These are phyloP conservation scores for Kalmanozyma brasiliensis DNA, from an alignment of 1,284 basidiomycete genomes.

Conservation along the genomic window DNA sequence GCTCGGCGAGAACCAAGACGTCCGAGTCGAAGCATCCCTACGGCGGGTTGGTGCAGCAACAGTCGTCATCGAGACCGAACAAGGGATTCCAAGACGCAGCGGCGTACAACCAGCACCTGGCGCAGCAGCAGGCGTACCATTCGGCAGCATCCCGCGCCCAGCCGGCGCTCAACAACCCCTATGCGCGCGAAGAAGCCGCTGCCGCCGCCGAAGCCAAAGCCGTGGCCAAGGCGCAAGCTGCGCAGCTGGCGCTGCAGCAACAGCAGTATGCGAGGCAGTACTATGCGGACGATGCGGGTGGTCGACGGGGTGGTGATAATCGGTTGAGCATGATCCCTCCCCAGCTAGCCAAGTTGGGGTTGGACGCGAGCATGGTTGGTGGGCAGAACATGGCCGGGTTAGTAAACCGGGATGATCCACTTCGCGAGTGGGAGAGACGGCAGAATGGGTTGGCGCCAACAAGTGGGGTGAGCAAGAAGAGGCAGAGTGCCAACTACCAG, in stretches of 20 bases:
- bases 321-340: conserved; percentile 87
- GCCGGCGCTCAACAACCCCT: conserved; percentile 62
- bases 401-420: conserved; percentile 61
- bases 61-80: conserved; percentile 73
- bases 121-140: conserved; percentile 91
- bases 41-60: conserved; percentile 78
- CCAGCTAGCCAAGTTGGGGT: conserved; percentile 73
- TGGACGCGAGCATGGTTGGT: conserved; percentile 50
- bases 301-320: conserved; percentile 23
- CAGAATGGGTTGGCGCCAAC: conserved; percentile 67
- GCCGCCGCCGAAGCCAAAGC: conserved; percentile 46
- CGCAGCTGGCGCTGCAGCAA: conserved; percentile 48
- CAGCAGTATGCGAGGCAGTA: conserved; percentile 48
- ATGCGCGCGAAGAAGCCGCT: conserved; percentile 50
- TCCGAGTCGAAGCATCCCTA: conserved; percentile 78
- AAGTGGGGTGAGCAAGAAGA: conserved; percentile 35
- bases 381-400: conserved; percentile 58
- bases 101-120: conserved; percentile 90
- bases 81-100: conserved; percentile 91
- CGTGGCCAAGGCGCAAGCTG: conserved; percentile 49
- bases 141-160: conserved; percentile 70
- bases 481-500: conserved; percentile 42
- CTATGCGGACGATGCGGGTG: conserved; percentile 12
- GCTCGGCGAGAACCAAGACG: conserved; percentile 24
- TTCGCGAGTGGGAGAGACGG: conserved; percentile 71